Evolutionary conservation across 1,284 basidiomycete genomes (phyloP), one percentile per base, ranked within the genome.

Genomic region (Neotropicomus parvogracilis): DNA sequence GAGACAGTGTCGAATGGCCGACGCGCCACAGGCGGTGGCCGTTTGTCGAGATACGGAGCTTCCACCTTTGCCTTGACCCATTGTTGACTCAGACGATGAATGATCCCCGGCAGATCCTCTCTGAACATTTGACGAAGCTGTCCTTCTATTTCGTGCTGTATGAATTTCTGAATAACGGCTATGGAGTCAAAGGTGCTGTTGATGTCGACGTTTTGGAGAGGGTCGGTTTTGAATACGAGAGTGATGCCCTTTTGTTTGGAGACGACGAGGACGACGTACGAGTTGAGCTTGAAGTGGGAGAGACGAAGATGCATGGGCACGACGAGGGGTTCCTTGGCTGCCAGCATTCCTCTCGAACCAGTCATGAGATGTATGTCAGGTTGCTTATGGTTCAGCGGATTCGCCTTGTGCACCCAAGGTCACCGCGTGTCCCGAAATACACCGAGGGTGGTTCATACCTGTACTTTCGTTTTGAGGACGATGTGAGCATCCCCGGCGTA

Each of bases 221-320:
- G 97, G 69, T 99, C 97, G 48, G 97, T 99, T 73, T 99, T 99
- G 84, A 99, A 99, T 20, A 99, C 97, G 39, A 99, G 82, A 0
- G 97, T 99, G 66, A 99, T 97, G 41, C 97, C 97, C 64, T 98
- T 98, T 65, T 89, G 88, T 56, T 91, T 91, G 21, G 94, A 97
- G 46, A 99, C 91, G 60, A 99, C 95, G 40, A 99, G 83, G 54
- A 99, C 95, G 58, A 99, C 91, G 62, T 98, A 98, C 28, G 95
- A 97, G 58, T 86, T 88, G 29, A 99, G 85, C 55, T 87, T 87
- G 68, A 99, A 91, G 60, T 91, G 83, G 5, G 93, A 97, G 7
- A 99, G 84, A n/a, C 93, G 88, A 40, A 99, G 85, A 20, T 93
- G 87, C 95, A 99, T 99, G 37, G 97, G 97, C 3, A 99, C 97